Base-by-base conservation (phyloP, 2,329 filamentous ascomycete genomes). In the Emmonsiellopsis sp. region DNA sequence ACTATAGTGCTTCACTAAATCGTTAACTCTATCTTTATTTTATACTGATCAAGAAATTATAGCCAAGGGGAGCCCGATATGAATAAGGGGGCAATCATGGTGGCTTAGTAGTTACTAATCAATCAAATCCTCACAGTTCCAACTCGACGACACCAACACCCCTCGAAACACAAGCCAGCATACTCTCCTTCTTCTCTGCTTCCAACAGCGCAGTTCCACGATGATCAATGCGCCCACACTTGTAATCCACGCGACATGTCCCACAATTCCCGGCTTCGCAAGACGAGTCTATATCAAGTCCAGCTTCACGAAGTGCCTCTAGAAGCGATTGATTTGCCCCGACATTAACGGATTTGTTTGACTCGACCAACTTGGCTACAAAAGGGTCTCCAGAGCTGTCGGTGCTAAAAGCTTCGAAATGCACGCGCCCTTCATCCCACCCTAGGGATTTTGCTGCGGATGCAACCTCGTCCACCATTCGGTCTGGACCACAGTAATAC, bases 71-170 rank as follows among this genome's bases (percentile, higher is more conserved):
- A 27, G 21, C n/a, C n/a, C n/a, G n/a, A n/a, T n/a, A n/a, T n/a
- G n/a, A 27, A 27, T 4, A 27, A 27, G 21, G 21, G 21, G 21
- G 21, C 17, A 17, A 17, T 17, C 17, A 17, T 17, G 21, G 21
- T 27, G 21, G 21, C 21, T 27, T 27, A 27, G 3, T 27, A 27
- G 3, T 5, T 4, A 27, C 21, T 5, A 27, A 27, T 5, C 3
- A 27, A 27, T 3, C 3, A 27, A 27, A 27, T 27, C 21, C 21
- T 27, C 21, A 32, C 2, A 51, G 40, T 11, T 56, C 53, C 45
- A 57, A 48, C 5, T 54, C 33, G 2, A 54, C 56, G 6, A 42
- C 56, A 33, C 56, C 39, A 27, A 58, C 53, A 6, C 39, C 56
- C 14, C 37, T 40, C 37, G 37, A 40, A 14, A 40, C 37, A 40